Evolutionary conservation across 208 protist genomes (phyloP).

Genomic region (Vickermania ingenoplastis): DNA sequence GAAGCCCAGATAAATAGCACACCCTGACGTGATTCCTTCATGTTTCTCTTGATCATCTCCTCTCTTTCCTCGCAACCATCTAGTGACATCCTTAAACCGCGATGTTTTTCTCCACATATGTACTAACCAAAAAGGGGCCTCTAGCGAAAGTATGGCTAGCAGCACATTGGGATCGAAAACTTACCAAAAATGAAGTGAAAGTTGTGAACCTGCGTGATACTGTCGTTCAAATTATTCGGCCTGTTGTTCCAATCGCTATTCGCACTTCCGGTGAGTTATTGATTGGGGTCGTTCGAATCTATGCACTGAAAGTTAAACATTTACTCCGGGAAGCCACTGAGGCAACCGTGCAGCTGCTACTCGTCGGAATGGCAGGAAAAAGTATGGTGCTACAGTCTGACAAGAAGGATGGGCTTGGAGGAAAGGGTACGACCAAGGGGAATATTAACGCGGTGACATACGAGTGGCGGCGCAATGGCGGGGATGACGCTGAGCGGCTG

Average conservation of each 20-base stretch:
- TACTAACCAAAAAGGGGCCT: slow-evolving; percentile 93
- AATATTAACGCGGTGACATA: slow-evolving; percentile 76
- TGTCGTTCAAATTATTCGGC: slow-evolving; percentile 89
- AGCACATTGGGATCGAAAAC: slow-evolving; percentile 93
- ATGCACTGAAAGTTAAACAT: slow-evolving; percentile 89
- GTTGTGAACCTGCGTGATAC: slow-evolving; percentile 88
- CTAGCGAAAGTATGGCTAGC: slow-evolving; percentile 96
- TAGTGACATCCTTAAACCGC: too few species aligned
- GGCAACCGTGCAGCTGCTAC: slow-evolving; percentile 57
- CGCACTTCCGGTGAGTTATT: slow-evolving; percentile 94
- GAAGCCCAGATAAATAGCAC: not conserved
- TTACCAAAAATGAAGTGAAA: slow-evolving; percentile 90
- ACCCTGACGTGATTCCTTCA: too few species aligned
- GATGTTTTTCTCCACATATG: slow-evolving; percentile 98
- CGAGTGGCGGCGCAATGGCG: slow-evolving; percentile 20
- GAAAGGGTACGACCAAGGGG: slow-evolving; percentile 16
- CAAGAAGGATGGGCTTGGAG: slow-evolving; percentile 42
- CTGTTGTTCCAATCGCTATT: slow-evolving; percentile 92
- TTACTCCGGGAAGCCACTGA: slow-evolving; percentile 83
- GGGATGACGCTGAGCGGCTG: slow-evolving; percentile 17
- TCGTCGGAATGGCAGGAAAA: slow-evolving; percentile 28
- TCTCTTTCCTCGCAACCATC: too few species aligned
- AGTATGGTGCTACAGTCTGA: slow-evolving; percentile 16
- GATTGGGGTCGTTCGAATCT: slow-evolving; percentile 96
- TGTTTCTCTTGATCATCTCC: too few species aligned